Conservation (phyloP, 116 monocot species). For the Cymodocea nodosa region DNA sequence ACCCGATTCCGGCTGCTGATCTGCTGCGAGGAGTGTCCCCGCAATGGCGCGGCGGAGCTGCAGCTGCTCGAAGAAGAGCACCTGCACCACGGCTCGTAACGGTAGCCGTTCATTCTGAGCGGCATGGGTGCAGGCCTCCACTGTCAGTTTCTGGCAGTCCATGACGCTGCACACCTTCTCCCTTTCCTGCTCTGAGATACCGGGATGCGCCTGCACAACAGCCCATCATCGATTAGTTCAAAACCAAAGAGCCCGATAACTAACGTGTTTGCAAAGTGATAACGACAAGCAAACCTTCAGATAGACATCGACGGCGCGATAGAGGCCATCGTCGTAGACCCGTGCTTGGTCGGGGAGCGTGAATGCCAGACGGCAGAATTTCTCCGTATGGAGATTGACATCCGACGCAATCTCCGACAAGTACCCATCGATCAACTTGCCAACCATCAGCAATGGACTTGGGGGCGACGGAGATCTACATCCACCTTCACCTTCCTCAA, state of each 20-base stretch:
- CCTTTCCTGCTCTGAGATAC: constrained; percentile 46
- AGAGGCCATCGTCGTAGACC: constrained; percentile 80
- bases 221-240: not conserved
- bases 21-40: constrained; percentile 35
- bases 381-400: constrained; percentile 50
- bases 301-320: constrained; percentile 86
- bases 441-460: constrained; percentile 31
- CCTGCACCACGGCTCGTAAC: constrained; percentile 77
- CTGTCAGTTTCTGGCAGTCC: constrained; percentile 89
- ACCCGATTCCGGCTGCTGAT: constrained; percentile 6
- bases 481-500: constrained; percentile 6
- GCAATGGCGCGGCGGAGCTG: constrained; percentile 85
- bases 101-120: constrained; percentile 96
- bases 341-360: constrained; percentile 59
- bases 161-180: constrained; percentile 62
- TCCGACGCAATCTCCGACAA: constrained; percentile 87
- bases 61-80: constrained; percentile 98
- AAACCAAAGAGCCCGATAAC: no score
- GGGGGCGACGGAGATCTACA: not conserved
- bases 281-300: constrained; percentile 49
- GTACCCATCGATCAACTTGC: constrained; percentile 70
- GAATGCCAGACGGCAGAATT: constrained; percentile 68
- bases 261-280: no score
- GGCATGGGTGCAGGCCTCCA: constrained; percentile 96
- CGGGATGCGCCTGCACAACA: constrained; percentile 56